Evolutionary conservation across 805 yeast species (phyloP).

Genomic region (Starmerella vitae): DNA sequence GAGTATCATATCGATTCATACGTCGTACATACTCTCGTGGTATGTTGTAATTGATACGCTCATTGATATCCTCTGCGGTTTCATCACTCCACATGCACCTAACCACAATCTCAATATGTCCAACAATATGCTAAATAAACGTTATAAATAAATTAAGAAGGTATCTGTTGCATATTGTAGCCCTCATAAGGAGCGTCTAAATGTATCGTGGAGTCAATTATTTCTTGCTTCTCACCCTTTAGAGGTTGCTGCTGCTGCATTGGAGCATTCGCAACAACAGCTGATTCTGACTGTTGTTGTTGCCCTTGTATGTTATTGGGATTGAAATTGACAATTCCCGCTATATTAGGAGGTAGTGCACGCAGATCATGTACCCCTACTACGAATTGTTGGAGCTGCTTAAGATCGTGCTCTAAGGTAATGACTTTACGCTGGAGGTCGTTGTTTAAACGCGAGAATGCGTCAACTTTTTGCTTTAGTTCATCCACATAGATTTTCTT

Average conservation of each 20-base stretch:
- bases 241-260: too few species aligned
- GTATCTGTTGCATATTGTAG: too few species aligned
- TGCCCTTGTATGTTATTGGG: too few species aligned
- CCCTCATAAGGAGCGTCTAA: too few species aligned
- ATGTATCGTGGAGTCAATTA: too few species aligned
- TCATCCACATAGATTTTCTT: slow-evolving; percentile 78
- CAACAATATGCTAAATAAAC: too few species aligned
- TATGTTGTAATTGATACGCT: background rate
- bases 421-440: slow-evolving; percentile 30
- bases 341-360: slow-evolving; percentile 17
- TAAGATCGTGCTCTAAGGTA: slow-evolving; percentile 13
- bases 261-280: too few species aligned
- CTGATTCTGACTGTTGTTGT: too few species aligned
- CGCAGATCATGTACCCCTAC: slow-evolving; percentile 12
- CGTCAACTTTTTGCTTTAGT: slow-evolving; percentile 66
- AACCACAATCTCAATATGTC: too few species aligned
- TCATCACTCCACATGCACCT: background rate
- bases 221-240: too few species aligned
- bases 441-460: slow-evolving; percentile 57
- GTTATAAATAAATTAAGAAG: too few species aligned
- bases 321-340: slow-evolving; percentile 11
- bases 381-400: slow-evolving; percentile 26
- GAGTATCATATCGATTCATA: background rate
- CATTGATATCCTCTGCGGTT: background rate
- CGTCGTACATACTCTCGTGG: background rate